Evolutionary conservation across 1,139 yeast genomes (phyloP), one percentile per base, ranked within the genome.

Genomic region (Debaryomycetaceae sp.): DNA sequence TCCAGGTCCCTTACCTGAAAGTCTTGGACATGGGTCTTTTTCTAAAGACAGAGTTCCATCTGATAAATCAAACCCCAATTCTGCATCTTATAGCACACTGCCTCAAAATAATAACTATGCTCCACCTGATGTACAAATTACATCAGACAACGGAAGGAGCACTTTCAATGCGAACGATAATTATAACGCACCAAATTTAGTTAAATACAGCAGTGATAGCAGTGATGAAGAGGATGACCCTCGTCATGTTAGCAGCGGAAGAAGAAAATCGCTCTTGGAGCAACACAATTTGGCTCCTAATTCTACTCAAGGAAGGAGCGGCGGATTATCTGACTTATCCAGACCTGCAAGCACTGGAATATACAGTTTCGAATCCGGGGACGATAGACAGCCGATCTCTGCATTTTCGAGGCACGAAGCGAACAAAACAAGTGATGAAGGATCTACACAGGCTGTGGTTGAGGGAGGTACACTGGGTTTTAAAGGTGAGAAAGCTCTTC

Each of bases 331-430:
- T 6, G 40, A 42, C 8, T 44, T 55, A 42, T 50, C 60, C 27
- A 54, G 58, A 41, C 60, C 54, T 38, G 51, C 54, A 38, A 61
- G 64, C 49, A 55, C 61, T 20, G 68, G 68, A 2, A 65, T 59
- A 45, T 72, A 70, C 54, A 70, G 76, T 46, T 72, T 72, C 53
- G 78, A 71, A 52, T 65, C 66, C 23, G 78, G 76, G 20, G 78
- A 72, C 45, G 77, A 72, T 40, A 55, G 61, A 37, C 58, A 56
- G 20, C 63, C 69, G 23, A 61, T 70, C 22, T 53, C 60, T 5
- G 57, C 68, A 22, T 57, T 67, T 6, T 67, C 70, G 34, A 59
- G 57, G 40, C 42, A 52, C 13, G 55, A 52, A 37, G 56, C 48
- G 44, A 17, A 17, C 20, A 24, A 22, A 34, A 5, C 20, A 14